A percentile compares a stretch with the other conserved stretches of the same genome.
Evolutionary conservation across 805 yeast species (phyloP).

Genomic region (Yarrowia sp.): DNA sequence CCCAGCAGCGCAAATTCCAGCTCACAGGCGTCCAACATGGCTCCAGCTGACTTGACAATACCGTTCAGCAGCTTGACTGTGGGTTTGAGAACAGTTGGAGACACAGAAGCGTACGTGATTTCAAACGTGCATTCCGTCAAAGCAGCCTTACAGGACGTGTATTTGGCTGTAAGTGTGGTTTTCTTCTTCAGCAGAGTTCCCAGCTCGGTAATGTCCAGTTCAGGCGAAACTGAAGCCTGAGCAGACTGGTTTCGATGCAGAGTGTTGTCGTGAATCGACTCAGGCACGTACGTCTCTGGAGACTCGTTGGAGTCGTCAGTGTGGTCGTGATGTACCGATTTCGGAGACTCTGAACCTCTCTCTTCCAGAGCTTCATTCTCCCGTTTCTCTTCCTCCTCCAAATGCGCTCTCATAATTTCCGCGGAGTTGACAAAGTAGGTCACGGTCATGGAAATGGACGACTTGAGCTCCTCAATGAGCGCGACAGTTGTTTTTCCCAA

Average conservation of each 20-base stretch:
- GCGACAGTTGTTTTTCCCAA: conserved; percentile 45
- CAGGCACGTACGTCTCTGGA: conserved; percentile 13
- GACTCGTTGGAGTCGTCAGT: conserved; percentile 7
- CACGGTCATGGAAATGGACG: conserved; percentile 41
- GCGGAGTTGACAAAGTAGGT: conserved; percentile 40
- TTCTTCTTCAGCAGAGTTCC: conserved; percentile 40
- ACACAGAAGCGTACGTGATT: conserved; percentile 46
- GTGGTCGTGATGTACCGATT: not conserved
- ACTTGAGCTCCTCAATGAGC: conserved; percentile 43
- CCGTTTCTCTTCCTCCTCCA: not conserved
- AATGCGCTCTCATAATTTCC: not conserved
- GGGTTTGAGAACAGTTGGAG: conserved; percentile 44
- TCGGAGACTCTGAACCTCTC: not conserved
- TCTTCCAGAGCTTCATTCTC: not conserved
- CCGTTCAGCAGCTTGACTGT: conserved; percentile 39
- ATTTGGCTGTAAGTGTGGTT: conserved; percentile 37
- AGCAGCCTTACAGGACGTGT: conserved; percentile 41
- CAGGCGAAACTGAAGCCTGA: conserved; percentile 27
- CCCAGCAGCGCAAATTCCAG: conserved; percentile 43
- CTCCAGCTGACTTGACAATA: conserved; percentile 41
- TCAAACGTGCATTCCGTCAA: conserved; percentile 50
- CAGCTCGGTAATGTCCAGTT: conserved; percentile 32
- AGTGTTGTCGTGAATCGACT: not conserved
- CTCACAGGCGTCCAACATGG: conserved; percentile 49
- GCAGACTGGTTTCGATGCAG: not conserved